Conservation (phyloP, 2,329 filamentous ascomycete genomes). For the Neofusicoccum ribis region DNA sequence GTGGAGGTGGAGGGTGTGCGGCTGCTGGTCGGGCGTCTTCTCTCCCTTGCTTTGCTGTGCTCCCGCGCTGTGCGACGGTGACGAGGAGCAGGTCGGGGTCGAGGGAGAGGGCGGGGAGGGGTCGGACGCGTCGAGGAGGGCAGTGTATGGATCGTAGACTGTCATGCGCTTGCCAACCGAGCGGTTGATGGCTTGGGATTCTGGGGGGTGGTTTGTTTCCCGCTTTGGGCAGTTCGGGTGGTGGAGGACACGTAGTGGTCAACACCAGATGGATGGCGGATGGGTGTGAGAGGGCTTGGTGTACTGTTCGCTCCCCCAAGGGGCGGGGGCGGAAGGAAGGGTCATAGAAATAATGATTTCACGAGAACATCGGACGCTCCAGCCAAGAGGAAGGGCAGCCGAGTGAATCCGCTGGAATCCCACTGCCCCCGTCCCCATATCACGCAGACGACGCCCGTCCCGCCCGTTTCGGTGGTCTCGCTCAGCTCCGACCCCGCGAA, state of each 20-base stretch:
- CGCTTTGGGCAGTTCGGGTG: neutral
- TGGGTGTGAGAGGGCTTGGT: no score
- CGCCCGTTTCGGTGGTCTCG: neutral
- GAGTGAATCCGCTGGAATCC: neutral
- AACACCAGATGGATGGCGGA: neutral
- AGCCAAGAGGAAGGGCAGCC: neutral
- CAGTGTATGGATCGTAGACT: constrained; percentile 18
- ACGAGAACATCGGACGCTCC: neutral
- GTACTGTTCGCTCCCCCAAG: neutral
- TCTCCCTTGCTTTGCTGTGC: neutral
- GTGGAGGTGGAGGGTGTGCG: neutral
- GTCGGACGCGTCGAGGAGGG: constrained; percentile 1
- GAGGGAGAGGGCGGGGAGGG: neutral
- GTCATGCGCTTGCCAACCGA: constrained; percentile 4
- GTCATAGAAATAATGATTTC: neutral
- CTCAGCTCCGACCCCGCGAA: neutral
- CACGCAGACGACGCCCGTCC: neutral
- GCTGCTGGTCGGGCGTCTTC: neutral
- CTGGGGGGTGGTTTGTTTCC: neutral
- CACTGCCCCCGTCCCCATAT: neutral
- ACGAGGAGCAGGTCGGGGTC: neutral
- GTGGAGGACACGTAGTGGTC: neutral
- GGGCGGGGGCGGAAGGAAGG: neutral
- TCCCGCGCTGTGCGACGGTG: neutral
- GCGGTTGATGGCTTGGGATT: neutral